Evolutionary conservation across 257 asterid genomes (phyloP).

Genomic region (Nicotiana attenuata): DNA sequence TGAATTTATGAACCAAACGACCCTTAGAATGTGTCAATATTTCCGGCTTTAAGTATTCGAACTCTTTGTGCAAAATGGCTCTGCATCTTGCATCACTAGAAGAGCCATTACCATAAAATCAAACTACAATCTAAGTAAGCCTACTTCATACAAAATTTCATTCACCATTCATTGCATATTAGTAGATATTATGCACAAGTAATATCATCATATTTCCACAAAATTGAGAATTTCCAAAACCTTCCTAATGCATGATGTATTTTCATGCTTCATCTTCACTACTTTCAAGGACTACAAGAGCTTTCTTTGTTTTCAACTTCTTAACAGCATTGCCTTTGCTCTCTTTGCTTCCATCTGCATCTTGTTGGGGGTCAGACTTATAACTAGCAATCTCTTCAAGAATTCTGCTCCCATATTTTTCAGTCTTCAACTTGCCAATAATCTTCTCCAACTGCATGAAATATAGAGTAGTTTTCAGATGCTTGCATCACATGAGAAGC

Average conservation of each 20-base stretch:
- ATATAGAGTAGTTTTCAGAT: background rate
- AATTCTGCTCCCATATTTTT: conserved; percentile 63
- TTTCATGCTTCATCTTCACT: conserved; percentile 71
- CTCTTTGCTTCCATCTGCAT: conserved; percentile 25
- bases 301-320: conserved; percentile 44
- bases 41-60: no score
- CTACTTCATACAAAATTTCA: background rate
- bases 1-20: no score
- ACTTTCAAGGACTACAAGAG: conserved; percentile 56
- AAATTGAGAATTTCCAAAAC: background rate
- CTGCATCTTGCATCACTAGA: no score
- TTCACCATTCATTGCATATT: background rate
- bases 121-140: background rate
- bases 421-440: conserved; percentile 81
- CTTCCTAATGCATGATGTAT: background rate
- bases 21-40: no score
- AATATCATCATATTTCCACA: background rate
- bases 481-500: background rate
- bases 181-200: background rate
- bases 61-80: no score
- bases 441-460: conserved; percentile 75
- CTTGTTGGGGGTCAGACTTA: conserved; percentile 32
- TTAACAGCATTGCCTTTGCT: conserved; percentile 31
- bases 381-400: conserved; percentile 45
- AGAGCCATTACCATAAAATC: no score